Evolutionary conservation across 106 monocot species (phyloP).

Genomic region (Dactylorhiza incarnata): DNA sequence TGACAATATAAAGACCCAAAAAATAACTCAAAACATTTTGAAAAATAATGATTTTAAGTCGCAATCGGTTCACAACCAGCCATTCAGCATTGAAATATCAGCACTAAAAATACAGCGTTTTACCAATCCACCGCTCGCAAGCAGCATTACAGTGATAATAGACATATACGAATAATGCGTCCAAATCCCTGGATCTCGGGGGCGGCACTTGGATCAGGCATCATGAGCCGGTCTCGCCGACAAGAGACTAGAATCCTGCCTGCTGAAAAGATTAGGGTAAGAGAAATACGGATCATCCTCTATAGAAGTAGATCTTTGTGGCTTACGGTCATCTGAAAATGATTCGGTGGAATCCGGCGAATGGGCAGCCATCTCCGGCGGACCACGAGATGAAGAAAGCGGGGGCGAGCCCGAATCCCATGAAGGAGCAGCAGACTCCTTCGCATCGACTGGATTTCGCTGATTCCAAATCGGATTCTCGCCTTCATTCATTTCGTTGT

Average conservation of each 20-base stretch:
- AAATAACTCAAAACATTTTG: too few relatives aligned
- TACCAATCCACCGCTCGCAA: too few relatives aligned
- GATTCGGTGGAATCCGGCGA: constrained; percentile 13
- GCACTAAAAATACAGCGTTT: too few relatives aligned
- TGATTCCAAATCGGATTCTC: constrained; percentile 33
- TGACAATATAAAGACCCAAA: too few relatives aligned
- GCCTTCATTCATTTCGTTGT: background rate
- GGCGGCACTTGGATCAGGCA: background rate
- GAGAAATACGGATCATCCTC: constrained; percentile 90
- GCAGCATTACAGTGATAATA: too few relatives aligned
- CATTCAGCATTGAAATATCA: too few relatives aligned
- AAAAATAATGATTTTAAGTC: too few relatives aligned
- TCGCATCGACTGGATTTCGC: constrained; percentile 18
- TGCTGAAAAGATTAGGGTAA: constrained; percentile 77
- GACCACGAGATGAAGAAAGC: background rate
- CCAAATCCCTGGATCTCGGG: too few relatives aligned
- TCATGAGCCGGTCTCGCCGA: constrained; percentile 4
- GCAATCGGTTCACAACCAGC: too few relatives aligned
- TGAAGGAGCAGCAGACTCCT: background rate
- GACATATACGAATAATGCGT: too few relatives aligned
- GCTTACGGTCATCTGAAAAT: constrained; percentile 12
- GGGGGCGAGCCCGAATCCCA: constrained; percentile 1
- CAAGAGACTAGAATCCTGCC: constrained; percentile 34
- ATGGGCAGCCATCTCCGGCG: constrained; percentile 4
- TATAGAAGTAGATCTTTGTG: constrained; percentile 50